These are phyloP conservation scores for Massarina eburnea DNA, from an alignment of 2,329 filamentous ascomycete species.

Conservation along the genomic window DNA sequence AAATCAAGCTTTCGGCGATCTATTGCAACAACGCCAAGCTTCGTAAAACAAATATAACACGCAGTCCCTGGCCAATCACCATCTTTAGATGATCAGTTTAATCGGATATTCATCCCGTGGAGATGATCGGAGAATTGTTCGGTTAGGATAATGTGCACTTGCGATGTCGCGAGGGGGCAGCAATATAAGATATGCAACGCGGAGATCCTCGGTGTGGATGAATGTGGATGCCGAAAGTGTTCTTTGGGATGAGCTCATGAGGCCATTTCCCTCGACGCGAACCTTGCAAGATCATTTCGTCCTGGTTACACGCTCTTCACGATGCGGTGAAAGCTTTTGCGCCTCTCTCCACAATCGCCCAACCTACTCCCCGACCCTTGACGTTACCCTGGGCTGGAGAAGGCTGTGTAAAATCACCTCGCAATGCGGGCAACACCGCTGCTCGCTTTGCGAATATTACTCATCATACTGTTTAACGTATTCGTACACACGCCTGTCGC, in stretches of 20 bases:
- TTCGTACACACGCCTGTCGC: slow-evolving; percentile 44
- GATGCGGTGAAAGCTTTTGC: background rate
- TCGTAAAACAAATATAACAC: slow-evolving; percentile 1
- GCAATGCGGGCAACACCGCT: slow-evolving; percentile 67
- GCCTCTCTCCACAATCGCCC: background rate
- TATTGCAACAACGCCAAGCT: slow-evolving; percentile 1
- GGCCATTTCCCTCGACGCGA: background rate
- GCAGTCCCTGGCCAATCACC: background rate
- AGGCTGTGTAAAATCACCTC: slow-evolving; percentile 49
- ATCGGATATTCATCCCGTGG: background rate
- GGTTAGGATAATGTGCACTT: background rate
- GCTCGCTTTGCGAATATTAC: slow-evolving; percentile 50
- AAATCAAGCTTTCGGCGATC: slow-evolving; percentile 8
- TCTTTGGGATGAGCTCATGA: background rate
- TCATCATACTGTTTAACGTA: slow-evolving; percentile 51
- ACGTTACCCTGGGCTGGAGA: background rate
- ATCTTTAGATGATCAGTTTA: background rate
- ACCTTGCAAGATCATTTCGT: background rate
- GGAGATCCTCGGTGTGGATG: background rate
- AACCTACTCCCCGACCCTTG: background rate
- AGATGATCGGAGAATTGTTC: background rate
- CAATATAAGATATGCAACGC: slow-evolving; percentile 5
- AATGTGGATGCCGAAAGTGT: background rate
- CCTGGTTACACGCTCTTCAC: background rate
- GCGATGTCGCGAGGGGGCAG: background rate